A percentile compares a stretch with the other conserved stretches of the same genome.
Evolutionary conservation across 441 rosid species (phyloP).

Genomic region (Melastoma candidum): DNA sequence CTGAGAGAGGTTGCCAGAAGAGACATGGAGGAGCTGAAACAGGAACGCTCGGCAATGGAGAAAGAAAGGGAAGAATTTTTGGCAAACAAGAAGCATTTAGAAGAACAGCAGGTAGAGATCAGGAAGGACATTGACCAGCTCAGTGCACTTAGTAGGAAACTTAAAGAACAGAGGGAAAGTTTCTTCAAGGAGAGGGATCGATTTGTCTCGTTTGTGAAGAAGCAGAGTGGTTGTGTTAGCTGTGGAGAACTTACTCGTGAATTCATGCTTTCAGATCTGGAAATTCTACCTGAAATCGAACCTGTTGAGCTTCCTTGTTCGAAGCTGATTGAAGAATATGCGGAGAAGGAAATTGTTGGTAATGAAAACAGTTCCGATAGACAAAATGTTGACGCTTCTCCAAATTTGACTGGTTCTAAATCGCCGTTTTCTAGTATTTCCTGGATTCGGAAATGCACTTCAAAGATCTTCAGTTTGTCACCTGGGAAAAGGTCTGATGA

Average conservation of each 20-base stretch:
- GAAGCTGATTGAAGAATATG: constrained; percentile 26
- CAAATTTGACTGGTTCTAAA: constrained; percentile 25
- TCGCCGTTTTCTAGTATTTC: constrained; percentile 53
- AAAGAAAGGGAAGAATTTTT: constrained; percentile 61
- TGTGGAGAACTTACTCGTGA: constrained; percentile 67
- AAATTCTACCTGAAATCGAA: constrained; percentile 41
- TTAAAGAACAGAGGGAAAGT: constrained; percentile 77
- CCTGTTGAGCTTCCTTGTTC: constrained; percentile 35
- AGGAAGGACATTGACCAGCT: constrained; percentile 80
- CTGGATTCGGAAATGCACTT: constrained; percentile 82
- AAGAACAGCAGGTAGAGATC: constrained; percentile 74
- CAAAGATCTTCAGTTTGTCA: constrained; percentile 68
- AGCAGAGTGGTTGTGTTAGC: constrained; percentile 49
- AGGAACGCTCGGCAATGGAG: constrained; percentile 44
- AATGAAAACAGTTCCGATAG: constrained; percentile 16
- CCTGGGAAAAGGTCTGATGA: constrained; percentile 46
- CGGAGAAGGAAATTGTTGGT: constrained; percentile 19
- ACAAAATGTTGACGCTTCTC: constrained; percentile 27
- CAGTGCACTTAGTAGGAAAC: constrained; percentile 53
- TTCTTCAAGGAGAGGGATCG: constrained; percentile 73
- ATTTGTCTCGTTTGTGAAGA: constrained; percentile 71
- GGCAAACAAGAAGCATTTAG: constrained; percentile 58
- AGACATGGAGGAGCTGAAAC: constrained; percentile 76
- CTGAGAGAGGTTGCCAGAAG: constrained; percentile 71
- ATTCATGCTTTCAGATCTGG: constrained; percentile 61